Conservation (phyloP, 345 rosid genomes). For the Syzygium aromaticum region DNA sequence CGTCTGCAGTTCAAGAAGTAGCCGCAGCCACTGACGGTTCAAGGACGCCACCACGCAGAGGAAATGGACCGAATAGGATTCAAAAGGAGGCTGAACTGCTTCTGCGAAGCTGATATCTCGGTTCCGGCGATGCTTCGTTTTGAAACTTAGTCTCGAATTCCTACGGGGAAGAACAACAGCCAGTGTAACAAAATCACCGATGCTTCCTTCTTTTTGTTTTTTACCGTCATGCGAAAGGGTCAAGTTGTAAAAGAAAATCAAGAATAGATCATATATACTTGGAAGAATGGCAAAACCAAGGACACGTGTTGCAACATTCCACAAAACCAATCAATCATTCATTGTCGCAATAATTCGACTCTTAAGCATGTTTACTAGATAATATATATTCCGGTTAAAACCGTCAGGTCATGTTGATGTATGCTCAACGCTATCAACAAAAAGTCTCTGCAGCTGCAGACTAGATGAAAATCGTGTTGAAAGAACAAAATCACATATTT, state of each 20-base stretch:
- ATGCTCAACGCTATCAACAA: background rate
- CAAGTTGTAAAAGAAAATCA: background rate
- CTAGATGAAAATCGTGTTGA: background rate
- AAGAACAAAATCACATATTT: background rate
- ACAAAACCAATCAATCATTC: background rate
- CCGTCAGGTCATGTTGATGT: background rate
- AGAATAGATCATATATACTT: background rate
- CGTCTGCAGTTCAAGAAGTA: background rate
- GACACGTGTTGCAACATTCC: background rate
- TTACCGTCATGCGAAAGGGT: background rate
- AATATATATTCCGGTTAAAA: background rate
- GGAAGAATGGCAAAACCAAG: background rate
- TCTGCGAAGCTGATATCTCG: slow-evolving; percentile 45
- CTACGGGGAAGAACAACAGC: slow-evolving; percentile 12
- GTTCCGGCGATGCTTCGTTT: slow-evolving; percentile 8
- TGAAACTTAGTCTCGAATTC: slow-evolving; percentile 31
- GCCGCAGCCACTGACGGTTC: background rate
- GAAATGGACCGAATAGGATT: background rate
- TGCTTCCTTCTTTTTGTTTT: background rate
- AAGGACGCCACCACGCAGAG: background rate
- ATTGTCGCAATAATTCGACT: background rate
- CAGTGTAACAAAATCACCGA: background rate
- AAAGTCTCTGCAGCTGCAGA: background rate
- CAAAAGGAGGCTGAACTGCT: slow-evolving; percentile 41
- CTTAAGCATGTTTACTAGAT: background rate